Conservation (phyloP, 257 asterid genomes). For the Misopates orontium region DNA sequence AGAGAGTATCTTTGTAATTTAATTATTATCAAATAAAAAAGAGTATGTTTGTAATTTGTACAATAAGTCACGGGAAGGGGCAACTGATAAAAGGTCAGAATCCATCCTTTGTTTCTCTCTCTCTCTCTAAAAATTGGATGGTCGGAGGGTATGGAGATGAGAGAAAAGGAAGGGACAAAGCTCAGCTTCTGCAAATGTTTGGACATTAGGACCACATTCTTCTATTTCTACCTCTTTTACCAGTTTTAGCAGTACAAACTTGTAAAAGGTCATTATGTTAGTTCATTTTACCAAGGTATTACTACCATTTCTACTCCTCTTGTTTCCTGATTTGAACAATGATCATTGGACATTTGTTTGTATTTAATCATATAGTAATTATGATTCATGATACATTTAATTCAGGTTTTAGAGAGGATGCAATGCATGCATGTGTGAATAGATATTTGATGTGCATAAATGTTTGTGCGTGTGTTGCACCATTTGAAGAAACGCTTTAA, state of each 20-base stretch:
- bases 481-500: too few relatives aligned
- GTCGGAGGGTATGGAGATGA: constrained; percentile 28
- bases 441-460: too few relatives aligned
- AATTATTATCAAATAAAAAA: too few relatives aligned
- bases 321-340: background rate
- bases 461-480: too few relatives aligned
- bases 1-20: constrained; percentile 16
- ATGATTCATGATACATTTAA: too few relatives aligned
- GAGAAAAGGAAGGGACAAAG: constrained; percentile 40
- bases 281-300: constrained; percentile 27
- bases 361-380: too few relatives aligned
- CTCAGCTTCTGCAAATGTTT: constrained; percentile 32
- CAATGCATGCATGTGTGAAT: too few relatives aligned
- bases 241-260: background rate
- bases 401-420: too few relatives aligned
- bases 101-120: background rate
- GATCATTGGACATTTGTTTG: too few relatives aligned
- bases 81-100: constrained; percentile 40
- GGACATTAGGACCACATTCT: constrained; percentile 40
- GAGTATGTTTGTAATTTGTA: constrained; percentile 17
- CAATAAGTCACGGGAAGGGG: constrained; percentile 63
- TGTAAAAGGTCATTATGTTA: constrained; percentile 1
- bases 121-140: constrained; percentile 29
- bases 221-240: constrained; percentile 20
- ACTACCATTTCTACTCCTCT: constrained; percentile 6